Conservation (phyloP, 139 green algal genomes). For the Raphidocelis subcapitata region DNA sequence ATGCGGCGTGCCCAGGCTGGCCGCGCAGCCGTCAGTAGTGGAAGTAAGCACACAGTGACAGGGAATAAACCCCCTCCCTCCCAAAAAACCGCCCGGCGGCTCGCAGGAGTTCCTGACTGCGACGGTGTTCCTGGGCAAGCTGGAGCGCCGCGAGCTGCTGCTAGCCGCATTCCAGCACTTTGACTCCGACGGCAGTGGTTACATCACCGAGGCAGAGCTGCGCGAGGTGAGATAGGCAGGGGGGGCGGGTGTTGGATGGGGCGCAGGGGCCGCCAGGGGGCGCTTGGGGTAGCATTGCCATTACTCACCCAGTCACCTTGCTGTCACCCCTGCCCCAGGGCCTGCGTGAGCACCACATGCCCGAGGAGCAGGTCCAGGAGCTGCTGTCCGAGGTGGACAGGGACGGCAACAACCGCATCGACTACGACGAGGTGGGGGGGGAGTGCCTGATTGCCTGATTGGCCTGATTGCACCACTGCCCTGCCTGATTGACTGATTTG, state of each 20-base stretch:
- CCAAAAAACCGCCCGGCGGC: too few relatives aligned
- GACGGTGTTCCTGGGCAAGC: constrained; percentile 68
- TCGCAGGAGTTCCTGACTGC: constrained; percentile 55
- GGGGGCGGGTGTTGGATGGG: too few relatives aligned
- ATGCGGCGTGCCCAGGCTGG: too few relatives aligned
- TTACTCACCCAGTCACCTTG: too few relatives aligned
- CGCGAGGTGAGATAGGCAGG: constrained; percentile 38
- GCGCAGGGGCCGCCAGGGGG: too few relatives aligned
- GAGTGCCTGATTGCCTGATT: neutral
- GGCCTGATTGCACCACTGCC: too few relatives aligned
- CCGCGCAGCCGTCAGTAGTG: too few relatives aligned
- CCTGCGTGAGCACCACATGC: constrained; percentile 1
- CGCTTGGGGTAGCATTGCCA: too few relatives aligned
- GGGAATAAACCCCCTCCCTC: too few relatives aligned
- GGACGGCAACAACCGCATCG: constrained; percentile 38
- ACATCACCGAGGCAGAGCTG: constrained; percentile 66
- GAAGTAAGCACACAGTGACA: too few relatives aligned
- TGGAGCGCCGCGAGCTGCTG: constrained; percentile 70
- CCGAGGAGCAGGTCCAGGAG: constrained; percentile 16
- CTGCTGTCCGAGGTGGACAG: constrained; percentile 38
- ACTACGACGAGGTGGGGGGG: constrained; percentile 40
- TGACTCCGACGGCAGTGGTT: constrained; percentile 58
- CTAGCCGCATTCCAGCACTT: constrained; percentile 52
- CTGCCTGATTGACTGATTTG: too few relatives aligned
- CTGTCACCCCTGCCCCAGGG: too few relatives aligned